Base-by-base conservation (phyloP, 78 protist species). In the Polysphondylium violaceum region DNA sequence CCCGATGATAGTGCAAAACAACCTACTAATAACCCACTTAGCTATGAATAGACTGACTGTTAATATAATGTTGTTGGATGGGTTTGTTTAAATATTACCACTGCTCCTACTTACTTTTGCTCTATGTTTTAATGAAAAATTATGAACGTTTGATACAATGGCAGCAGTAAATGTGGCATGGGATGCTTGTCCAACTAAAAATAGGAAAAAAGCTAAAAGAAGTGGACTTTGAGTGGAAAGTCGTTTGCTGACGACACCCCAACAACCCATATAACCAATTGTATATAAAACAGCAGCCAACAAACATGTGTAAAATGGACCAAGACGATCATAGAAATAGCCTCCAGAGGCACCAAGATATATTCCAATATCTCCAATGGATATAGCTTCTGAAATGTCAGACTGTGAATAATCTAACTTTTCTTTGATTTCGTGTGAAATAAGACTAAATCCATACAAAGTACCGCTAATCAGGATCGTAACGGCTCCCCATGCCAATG, bases 351-450 rank as follows among this genome's bases (percentile, higher is more conserved):
- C 14, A 5, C 89, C 89, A 56, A 81, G 9, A 31, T 81, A 81
- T 36, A 78, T 78, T 78, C 88, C 88, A 51, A 78, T 67, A 78
- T 78, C 88, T 25, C 88, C 88, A 78, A 78, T 33, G 21, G 88
- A 78, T 38, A 78, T 78, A 4, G 88, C 65, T 14, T 33, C 9
- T 53, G 44, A 38, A 36, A 78, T 78, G 19, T 78, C 88, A 36
- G 88, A 65, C 65, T 78, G 88, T 33, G 33, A 36, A 50, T 33
- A 78, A 53, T 36, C 71, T 23, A 78, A 51, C 29, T 12, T 63
- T 29, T 63, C 55, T 65, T 59, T 78, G 47, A 78, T 58, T 27
- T 78, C 76, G 25, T 25, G 43, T 0, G 88, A 78, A 21, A 78
- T 65, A 1, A 78, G 40, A 44, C 65, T 44, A 50, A 78, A 78